Evolutionary conservation across 192 early-diverging fungal genomes (phyloP).

Genomic region (Rhizophagus prolifer): DNA sequence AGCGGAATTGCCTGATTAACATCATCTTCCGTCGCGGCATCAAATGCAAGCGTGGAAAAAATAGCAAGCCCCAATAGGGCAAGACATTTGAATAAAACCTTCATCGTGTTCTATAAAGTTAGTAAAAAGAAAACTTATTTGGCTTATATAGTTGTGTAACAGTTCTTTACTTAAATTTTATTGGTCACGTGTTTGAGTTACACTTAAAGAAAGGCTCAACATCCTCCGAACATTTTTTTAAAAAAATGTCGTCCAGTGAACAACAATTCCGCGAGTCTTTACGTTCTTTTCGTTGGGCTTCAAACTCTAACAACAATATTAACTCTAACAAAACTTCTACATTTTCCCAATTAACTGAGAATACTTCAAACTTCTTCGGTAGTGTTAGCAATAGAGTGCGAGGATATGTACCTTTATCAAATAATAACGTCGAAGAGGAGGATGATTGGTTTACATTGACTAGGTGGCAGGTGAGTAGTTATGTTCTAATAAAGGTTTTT

Average conservation of each 20-base stretch:
- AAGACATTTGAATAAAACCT: neutral
- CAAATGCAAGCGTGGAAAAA: neutral
- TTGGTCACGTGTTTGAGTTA: too few species aligned
- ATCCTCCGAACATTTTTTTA: too few species aligned
- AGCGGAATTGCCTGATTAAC: slow-evolving; percentile 31
- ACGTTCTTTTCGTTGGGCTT: slow-evolving; percentile 26
- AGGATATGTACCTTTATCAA: slow-evolving; percentile 41
- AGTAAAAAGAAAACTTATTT: neutral
- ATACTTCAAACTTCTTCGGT: slow-evolving; percentile 35
- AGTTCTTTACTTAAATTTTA: too few species aligned
- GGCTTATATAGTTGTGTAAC: too few species aligned
- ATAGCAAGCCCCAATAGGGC: slow-evolving; percentile 1
- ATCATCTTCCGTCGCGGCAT: neutral
- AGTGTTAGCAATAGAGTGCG: slow-evolving; percentile 40
- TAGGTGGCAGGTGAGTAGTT: slow-evolving; percentile 32
- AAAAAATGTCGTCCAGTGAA: slow-evolving; percentile 16
- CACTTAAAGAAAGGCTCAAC: too few species aligned
- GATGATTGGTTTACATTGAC: slow-evolving; percentile 43
- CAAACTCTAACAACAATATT: slow-evolving; percentile 5
- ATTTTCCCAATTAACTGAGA: slow-evolving; percentile 24
- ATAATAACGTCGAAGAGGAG: slow-evolving; percentile 35
- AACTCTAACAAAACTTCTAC: slow-evolving; percentile 24
- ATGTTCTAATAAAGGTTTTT: too few species aligned
- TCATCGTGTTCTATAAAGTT: neutral
- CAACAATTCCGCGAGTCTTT: slow-evolving; percentile 29